phyloP scores from a whole-genome alignment of 768 basidiomycete genomes.

The Auricularia cornea region DNA sequence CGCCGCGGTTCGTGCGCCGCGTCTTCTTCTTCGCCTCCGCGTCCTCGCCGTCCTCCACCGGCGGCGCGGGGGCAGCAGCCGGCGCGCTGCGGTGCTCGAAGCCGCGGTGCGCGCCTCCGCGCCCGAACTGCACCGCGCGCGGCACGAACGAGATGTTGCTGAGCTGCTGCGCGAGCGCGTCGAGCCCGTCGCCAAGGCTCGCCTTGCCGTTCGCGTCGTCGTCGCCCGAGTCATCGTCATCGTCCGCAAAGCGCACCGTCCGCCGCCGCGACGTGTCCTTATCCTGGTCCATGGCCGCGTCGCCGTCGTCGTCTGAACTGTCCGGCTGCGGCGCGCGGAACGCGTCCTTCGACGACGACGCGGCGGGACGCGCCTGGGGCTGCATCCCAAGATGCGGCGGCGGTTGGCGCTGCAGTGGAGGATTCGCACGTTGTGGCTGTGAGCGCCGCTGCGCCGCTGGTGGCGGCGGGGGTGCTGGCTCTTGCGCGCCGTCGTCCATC shows the following conservation, averaged over 20 bases:
- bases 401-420: no score
- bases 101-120: slow-evolving; percentile 53
- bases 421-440: no score
- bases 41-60: neutral
- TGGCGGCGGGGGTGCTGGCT: slow-evolving; percentile 19
- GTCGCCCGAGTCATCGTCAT: neutral
- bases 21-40: neutral
- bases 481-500: slow-evolving; percentile 19
- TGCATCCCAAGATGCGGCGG: no score
- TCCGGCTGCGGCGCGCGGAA: no score
- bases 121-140: slow-evolving; percentile 60
- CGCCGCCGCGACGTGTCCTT: neutral
- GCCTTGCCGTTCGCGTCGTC: slow-evolving; percentile 14
- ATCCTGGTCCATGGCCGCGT: no score
- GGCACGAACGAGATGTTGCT: slow-evolving; percentile 54
- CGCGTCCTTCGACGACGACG: neutral
- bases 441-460: neutral
- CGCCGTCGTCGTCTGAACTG: no score
- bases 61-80: neutral
- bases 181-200: slow-evolving; percentile 22
- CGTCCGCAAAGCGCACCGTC: neutral
- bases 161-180: slow-evolving; percentile 42
- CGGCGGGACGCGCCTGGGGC: no score
- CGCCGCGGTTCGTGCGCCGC: neutral
- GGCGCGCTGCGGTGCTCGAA: slow-evolving; percentile 23